Conservation (phyloP, 495 filamentous ascomycete species). For the Penicillium atrosanguineum region DNA sequence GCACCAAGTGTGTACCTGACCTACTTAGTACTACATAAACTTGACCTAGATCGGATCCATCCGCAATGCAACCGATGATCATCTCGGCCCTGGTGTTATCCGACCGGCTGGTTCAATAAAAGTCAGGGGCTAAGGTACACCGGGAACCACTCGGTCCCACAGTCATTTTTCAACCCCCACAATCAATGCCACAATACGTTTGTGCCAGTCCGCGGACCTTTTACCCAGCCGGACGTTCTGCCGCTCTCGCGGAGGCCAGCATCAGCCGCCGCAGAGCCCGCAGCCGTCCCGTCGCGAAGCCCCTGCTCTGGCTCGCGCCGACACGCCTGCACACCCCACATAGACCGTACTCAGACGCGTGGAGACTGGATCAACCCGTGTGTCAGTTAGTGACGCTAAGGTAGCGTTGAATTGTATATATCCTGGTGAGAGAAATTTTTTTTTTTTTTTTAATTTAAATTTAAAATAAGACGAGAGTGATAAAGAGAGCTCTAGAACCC, state of each 20-base stretch:
- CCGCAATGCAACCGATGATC: conserved; percentile 5
- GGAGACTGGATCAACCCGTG: too few relatives aligned
- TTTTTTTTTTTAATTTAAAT: too few relatives aligned
- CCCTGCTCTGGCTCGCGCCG: too few relatives aligned
- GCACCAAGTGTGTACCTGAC: background rate
- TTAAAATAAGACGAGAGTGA: too few relatives aligned
- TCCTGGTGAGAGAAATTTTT: too few relatives aligned
- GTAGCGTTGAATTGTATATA: too few relatives aligned
- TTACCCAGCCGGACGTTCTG: background rate
- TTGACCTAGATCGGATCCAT: background rate
- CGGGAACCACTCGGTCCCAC: conserved; percentile 8
- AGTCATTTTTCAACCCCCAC: conserved; percentile 12
- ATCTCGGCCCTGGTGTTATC: background rate
- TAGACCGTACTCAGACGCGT: too few relatives aligned
- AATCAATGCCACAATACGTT: conserved; percentile 6
- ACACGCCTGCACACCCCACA: too few relatives aligned
- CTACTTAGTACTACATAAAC: background rate
- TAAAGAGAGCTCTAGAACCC: background rate
- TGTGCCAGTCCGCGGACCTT: background rate
- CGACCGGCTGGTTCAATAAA: background rate
- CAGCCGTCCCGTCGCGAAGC: too few relatives aligned
- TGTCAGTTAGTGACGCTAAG: too few relatives aligned
- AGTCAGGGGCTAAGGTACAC: background rate
- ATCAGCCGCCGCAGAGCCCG: too few relatives aligned
- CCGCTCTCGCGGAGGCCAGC: too few relatives aligned